Evolutionary conservation across 805 yeast species (phyloP).

Genomic region (Middelhovenomyces tepae): DNA sequence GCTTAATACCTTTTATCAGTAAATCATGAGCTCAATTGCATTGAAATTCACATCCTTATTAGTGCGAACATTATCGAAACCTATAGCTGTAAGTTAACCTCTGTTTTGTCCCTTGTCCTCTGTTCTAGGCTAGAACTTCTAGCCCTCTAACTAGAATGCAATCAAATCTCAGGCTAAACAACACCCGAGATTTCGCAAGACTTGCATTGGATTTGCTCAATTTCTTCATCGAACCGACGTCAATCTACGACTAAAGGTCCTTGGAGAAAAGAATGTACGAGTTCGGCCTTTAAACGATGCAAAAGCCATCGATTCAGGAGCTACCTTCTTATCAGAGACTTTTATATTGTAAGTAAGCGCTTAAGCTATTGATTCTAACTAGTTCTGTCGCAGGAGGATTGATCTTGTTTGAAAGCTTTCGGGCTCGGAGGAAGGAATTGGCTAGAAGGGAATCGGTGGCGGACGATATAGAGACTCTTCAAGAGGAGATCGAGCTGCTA

Average conservation of each 20-base stretch:
- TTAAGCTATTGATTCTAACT: too few species aligned
- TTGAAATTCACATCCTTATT: conserved; percentile 63
- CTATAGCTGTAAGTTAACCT: conserved; percentile 45
- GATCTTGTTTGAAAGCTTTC: conserved; percentile 59
- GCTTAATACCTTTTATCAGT: too few species aligned
- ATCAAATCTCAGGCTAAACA: conserved; percentile 69
- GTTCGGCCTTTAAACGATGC: conserved; percentile 75
- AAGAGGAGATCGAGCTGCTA: conserved; percentile 57
- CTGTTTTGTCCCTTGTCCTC: conserved; percentile 1
- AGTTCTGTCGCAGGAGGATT: conserved; percentile 73
- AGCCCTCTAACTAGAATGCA: conserved; percentile 32
- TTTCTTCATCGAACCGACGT: conserved; percentile 58
- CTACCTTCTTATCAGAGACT: conserved; percentile 65
- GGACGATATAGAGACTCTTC: conserved; percentile 64
- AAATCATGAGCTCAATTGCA: conserved; percentile 69
- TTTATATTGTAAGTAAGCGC: conserved; percentile 68
- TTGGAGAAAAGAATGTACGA: conserved; percentile 44
- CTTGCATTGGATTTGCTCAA: conserved; percentile 69
- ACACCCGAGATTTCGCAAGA: conserved; percentile 50
- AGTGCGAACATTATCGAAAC: conserved; percentile 69
- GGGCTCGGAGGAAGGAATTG: conserved; percentile 57
- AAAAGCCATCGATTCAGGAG: conserved; percentile 76
- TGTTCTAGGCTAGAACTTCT: conserved; percentile 1
- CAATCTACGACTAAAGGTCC: conserved; percentile 47
- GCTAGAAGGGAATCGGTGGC: conserved; percentile 54